Evolutionary conservation across 2,329 filamentous ascomycete species (phyloP).

Genomic region (Talaromyces sp.): DNA sequence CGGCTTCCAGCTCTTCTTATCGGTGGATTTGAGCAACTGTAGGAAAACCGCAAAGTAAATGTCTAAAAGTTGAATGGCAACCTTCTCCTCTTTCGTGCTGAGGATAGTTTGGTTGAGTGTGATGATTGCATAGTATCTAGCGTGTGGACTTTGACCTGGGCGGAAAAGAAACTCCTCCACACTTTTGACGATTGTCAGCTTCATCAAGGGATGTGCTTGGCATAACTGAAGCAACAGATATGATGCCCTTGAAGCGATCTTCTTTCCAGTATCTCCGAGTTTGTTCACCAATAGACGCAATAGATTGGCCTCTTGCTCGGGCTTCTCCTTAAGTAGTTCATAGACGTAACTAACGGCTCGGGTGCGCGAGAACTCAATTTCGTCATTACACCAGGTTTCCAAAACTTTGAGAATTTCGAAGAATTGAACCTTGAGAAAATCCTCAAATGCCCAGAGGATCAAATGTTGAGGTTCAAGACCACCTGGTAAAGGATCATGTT

Average conservation of each 20-base stretch:
- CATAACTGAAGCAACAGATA: constrained; percentile 91
- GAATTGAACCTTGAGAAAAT: constrained; percentile 91
- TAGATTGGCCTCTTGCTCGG: constrained; percentile 94
- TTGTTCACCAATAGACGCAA: constrained; percentile 92
- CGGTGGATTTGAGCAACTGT: constrained; percentile 64
- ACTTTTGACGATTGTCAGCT: constrained; percentile 75
- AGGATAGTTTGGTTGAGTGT: constrained; percentile 96
- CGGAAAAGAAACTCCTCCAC: constrained; percentile 88
- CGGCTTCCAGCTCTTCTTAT: constrained; percentile 37
- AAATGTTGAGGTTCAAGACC: constrained; percentile 72
- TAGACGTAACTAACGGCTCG: constrained; percentile 88
- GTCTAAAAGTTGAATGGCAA: constrained; percentile 76
- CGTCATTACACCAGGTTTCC: constrained; percentile 90
- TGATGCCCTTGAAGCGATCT: constrained; percentile 89
- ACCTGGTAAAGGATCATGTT: constrained; percentile 68
- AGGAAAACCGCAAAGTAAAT: constrained; percentile 94
- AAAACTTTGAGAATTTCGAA: constrained; percentile 90
- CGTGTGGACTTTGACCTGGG: constrained; percentile 79
- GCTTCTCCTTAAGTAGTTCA: constrained; percentile 88
- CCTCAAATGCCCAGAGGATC: constrained; percentile 86
- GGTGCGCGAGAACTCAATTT: constrained; percentile 88
- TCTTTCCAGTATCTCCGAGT: constrained; percentile 89
- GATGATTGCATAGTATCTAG: constrained; percentile 94
- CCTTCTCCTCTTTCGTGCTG: constrained; percentile 73
- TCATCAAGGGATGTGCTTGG: constrained; percentile 89